These are phyloP conservation scores for Calvatia gigantea DNA, from an alignment of 768 basidiomycete species.

Conservation along the genomic window DNA sequence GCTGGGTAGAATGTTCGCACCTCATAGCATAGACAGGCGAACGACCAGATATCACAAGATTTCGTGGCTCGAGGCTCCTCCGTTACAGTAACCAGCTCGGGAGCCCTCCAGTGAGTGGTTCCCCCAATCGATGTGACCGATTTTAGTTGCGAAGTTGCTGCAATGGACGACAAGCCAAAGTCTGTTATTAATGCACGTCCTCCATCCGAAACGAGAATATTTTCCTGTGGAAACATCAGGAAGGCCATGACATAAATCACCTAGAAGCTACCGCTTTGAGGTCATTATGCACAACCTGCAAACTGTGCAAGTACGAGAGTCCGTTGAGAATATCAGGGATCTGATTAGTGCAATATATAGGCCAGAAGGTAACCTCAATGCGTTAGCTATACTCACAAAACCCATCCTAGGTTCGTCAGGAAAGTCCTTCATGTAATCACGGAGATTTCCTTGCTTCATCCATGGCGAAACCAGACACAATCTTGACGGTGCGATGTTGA, in stretches of 20 bases:
- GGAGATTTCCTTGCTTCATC: constrained; percentile 19
- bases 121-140: no score
- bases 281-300: background rate
- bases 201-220: background rate
- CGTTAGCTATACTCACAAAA: constrained; percentile 9
- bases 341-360: background rate
- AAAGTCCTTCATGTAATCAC: constrained; percentile 11
- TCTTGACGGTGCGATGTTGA: background rate
- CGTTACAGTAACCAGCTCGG: background rate
- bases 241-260: background rate
- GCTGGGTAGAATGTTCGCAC: background rate
- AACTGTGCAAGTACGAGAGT: background rate
- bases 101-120: background rate
- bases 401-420: constrained; percentile 10
- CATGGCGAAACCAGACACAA: constrained; percentile 20
- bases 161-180: background rate
- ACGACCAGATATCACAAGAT: background rate
- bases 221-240: background rate
- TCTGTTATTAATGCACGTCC: background rate
- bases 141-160: accelerated
- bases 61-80: background rate
- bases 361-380: background rate
- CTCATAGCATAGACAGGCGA: background rate
- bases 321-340: background rate
- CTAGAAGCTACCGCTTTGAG: background rate